Base-by-base conservation (phyloP, 352 stramenopile species). In the Globisporangium recalcitrans region DNA sequence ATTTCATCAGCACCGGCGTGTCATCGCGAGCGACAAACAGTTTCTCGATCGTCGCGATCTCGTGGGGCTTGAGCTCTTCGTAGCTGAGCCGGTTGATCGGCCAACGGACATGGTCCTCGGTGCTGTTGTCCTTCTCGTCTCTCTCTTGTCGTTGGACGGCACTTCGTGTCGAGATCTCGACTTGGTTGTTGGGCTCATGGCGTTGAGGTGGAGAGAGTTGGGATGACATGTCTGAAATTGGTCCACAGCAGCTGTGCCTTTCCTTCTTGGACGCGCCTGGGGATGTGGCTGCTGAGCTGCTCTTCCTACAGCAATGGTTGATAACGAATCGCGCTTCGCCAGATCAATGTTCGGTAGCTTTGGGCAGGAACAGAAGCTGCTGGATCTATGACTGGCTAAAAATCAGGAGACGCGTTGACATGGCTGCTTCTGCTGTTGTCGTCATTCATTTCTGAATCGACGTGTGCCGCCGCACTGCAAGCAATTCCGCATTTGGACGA, bases 1-100 rank as follows among this genome's bases (percentile, higher is more conserved):
- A 91, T 53, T 89, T 83, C 60, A 88, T 81, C 13, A 88, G 46
- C 56, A 80, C 21, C 0, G 81, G 78, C 0, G 72, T 58, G 58
- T 88, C 81, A 36, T 78, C 73, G 13, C 76, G 70, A 21, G 46
- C n/a, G 19, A 51, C 49, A 38, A 87, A 88, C n/a, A 85, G 74
- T 29, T 78, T 72, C 32, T 85, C 78, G 36, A 90, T 62, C 3
- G 52, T 62, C 2, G 61, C 46, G 1, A 80, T 66, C 46, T 87
- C 80, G 2, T 61, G 36, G 0, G 71, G 56, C 40, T 72, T 78
- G 22, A 88, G 63, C 53, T 90, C 78, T 10, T 82, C 67, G 53
- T 87, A 90, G 65, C 81, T 85, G 40, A 83, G 70, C 4, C 79
- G 78, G 48, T 90, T 90, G 47, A 80, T 83, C 6, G 78, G 80